Base-by-base conservation (phyloP, 169 alveolate genomes). In the Cryptosporidium viatorum region DNA sequence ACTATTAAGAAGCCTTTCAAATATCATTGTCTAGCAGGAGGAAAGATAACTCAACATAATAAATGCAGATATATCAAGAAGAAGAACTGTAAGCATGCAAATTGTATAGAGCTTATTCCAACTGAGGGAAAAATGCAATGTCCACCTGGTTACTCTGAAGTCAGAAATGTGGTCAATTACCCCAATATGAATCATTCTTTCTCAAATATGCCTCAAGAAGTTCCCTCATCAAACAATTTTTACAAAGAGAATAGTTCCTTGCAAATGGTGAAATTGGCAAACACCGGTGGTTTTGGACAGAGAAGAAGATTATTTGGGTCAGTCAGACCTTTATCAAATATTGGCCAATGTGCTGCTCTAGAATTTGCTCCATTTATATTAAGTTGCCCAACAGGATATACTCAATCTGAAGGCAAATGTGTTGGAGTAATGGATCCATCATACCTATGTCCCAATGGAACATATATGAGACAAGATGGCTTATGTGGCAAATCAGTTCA, bases 111-210 rank as follows among this genome's bases (percentile, higher is more conserved):
- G 48, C 52, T 59, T 65, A 48, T 43, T 33, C 48, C 43, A 3
- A 31, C 59, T 39, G 80, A 80, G 31, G 89, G 89, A 43, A 80
- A 29, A 43, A 62, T 62, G 73, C 89, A 80, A 33, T 80, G 89
- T 26, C 89, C 89, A 23, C 89, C 89, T n/a, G 89, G 89, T 18
- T 80, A 80, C 55, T 80, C 89, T 16, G 89, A 80, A 29, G 50
- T 48, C 18, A 80, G 37, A 48, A 21, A 21, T 29, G 41, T 62
- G 33, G 37, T 74, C 16, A 73, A 43, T 58, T 69, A 69, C 21
- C 6, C 55, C 14, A 69, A 39, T n/a, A 4, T 41, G 7, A 52
- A 52, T 12, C 4, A 41, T 43, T 39, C 80, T 37, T 14, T 69
- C 37, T 26, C 37, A 18, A 35, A 26, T 4, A 23, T 59, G 29